Conservation (phyloP, 1,139 yeast species). For the Arxiozyma slooffiae region DNA sequence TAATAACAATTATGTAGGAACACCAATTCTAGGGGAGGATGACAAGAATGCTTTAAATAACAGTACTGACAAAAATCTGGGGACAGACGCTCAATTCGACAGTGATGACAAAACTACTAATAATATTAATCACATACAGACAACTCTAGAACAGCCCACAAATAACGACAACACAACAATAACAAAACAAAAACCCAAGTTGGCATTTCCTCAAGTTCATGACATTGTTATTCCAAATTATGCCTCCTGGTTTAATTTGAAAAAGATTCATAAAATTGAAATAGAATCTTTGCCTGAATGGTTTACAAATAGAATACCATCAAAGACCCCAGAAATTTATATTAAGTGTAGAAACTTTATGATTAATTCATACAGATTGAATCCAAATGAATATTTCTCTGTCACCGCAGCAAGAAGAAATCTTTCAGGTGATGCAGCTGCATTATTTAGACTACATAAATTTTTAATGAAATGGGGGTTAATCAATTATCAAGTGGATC, state of each 20-base stretch:
- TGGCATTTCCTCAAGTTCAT: slow-evolving; percentile 56
- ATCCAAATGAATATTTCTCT: slow-evolving; percentile 87
- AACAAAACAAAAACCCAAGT: slow-evolving; percentile 1
- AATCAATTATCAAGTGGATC: slow-evolving; percentile 79
- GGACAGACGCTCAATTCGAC: background rate
- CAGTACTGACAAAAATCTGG: background rate
- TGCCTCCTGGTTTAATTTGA: slow-evolving; percentile 80
- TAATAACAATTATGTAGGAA: background rate
- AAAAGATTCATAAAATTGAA: slow-evolving; percentile 53
- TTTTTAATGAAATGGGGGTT: slow-evolving; percentile 94
- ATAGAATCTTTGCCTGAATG: slow-evolving; percentile 82
- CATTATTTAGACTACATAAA: slow-evolving; percentile 80
- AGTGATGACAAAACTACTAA: background rate
- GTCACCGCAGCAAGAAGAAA: slow-evolving; percentile 92
- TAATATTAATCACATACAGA: background rate
- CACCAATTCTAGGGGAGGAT: slow-evolving; percentile 3
- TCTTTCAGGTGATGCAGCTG: slow-evolving; percentile 91
- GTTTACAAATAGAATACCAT: slow-evolving; percentile 61
- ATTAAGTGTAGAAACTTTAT: slow-evolving; percentile 85
- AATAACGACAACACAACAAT: background rate
- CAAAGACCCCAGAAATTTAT: slow-evolving; percentile 84
- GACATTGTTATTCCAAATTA: slow-evolving; percentile 89
- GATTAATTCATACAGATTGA: slow-evolving; percentile 83
- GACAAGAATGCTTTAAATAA: background rate
- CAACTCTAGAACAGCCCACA: background rate